Conservation (phyloP, 2,329 filamentous ascomycete species). For the Talaromyces sp. region DNA sequence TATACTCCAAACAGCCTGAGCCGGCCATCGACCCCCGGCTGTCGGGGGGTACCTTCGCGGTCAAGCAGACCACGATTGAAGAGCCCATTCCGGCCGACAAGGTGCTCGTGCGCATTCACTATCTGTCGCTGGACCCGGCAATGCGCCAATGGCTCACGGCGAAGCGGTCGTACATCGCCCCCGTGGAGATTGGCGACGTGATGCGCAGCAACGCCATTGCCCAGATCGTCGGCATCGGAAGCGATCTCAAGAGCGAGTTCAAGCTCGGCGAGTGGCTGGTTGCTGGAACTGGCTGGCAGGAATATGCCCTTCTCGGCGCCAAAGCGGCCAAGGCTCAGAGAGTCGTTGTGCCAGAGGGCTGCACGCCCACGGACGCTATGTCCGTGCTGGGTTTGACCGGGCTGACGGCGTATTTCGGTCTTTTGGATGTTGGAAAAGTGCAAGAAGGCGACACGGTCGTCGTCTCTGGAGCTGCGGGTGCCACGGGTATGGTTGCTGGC, state of each 20-base stretch:
- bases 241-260: slow-evolving; percentile 27
- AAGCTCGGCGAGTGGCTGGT: slow-evolving; percentile 46
- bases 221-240: slow-evolving; percentile 55
- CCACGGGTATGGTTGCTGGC: slow-evolving; percentile 69
- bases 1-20: slow-evolving; percentile 30
- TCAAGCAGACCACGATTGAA: slow-evolving; percentile 23
- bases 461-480: slow-evolving; percentile 71
- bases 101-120: slow-evolving; percentile 56
- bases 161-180: slow-evolving; percentile 60
- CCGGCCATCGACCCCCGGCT: slow-evolving; percentile 33
- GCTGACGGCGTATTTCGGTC: slow-evolving; percentile 71
- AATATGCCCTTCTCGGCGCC: slow-evolving; percentile 56
- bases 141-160: slow-evolving; percentile 67
- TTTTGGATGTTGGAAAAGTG: slow-evolving; percentile 62
- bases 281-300: slow-evolving; percentile 59
- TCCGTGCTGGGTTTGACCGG: slow-evolving; percentile 62
- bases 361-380: slow-evolving; percentile 55
- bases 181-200: slow-evolving; percentile 61
- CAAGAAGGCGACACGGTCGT: slow-evolving; percentile 69
- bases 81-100: slow-evolving; percentile 46
- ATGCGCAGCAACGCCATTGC: slow-evolving; percentile 63
- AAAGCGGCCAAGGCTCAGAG: slow-evolving; percentile 40
- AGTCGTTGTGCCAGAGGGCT: slow-evolving; percentile 41
- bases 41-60: slow-evolving; percentile 27
- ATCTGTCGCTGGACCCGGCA: slow-evolving; percentile 68